A percentile compares a stretch with the other conserved stretches of the same genome.
These are phyloP conservation scores for Nissolia schottii DNA, from an alignment of 306 rosid species.

Conservation along the genomic window DNA sequence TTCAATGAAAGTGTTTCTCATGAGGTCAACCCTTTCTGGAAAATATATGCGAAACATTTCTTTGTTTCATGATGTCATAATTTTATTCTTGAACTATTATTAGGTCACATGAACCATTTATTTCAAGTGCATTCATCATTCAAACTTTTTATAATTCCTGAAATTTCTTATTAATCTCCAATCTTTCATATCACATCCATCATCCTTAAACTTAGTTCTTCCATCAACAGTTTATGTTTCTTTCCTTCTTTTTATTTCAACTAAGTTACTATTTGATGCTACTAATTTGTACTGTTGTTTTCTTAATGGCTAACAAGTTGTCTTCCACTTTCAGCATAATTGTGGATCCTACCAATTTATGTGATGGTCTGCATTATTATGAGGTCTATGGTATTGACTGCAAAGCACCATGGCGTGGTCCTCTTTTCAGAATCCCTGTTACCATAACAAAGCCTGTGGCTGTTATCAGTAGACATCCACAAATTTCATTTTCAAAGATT, in stretches of 20 bases:
- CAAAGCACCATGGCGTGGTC: constrained; percentile 98
- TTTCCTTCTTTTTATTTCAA: constrained; percentile 7
- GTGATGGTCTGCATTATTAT: constrained; percentile 84
- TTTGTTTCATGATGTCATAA: not conserved
- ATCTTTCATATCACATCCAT: not conserved
- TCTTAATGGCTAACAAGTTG: constrained; percentile 13
- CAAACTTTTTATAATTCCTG: not conserved
- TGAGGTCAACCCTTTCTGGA: not conserved
- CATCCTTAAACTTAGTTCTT: constrained; percentile 11
- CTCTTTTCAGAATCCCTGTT: constrained; percentile 88
- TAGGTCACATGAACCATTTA: not conserved
- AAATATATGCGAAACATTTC: constrained; percentile 8
- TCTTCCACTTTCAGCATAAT: constrained; percentile 56
- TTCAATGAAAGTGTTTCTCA: not conserved
- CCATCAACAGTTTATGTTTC: not conserved
- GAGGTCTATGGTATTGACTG: constrained; percentile 87
- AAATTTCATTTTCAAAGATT: constrained; percentile 62
- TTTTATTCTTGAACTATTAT: not conserved
- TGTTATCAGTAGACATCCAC: constrained; percentile 61
- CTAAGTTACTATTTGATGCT: not conserved
- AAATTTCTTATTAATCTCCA: constrained; percentile 10
- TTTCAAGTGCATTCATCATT: not conserved
- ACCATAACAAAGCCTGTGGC: constrained; percentile 80
- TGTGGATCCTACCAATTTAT: constrained; percentile 76
- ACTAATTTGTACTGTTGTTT: constrained; percentile 11